Evolutionary conservation across 2,329 filamentous ascomycete species (phyloP).

Genomic region (Alternaria gaisen): DNA sequence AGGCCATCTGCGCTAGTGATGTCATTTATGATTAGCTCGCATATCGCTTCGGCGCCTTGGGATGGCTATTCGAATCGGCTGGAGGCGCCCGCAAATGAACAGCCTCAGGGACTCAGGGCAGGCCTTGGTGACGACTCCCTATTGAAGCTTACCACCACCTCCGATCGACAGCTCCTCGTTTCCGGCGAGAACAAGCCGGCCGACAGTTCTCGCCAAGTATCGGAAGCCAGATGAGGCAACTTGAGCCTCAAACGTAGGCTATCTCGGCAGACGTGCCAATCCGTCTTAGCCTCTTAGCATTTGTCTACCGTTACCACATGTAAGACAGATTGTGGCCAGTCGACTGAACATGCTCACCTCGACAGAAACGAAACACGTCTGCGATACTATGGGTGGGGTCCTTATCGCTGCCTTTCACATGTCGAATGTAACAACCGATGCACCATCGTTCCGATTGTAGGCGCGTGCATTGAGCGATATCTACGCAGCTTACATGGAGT

Average conservation of each 20-base stretch:
- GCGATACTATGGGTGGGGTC: background rate
- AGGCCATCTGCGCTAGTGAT: slow-evolving; percentile 34
- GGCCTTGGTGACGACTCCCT: background rate
- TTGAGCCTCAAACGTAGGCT: slow-evolving; percentile 30
- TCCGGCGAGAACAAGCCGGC: slow-evolving; percentile 31
- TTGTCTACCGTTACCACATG: background rate
- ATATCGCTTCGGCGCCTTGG: slow-evolving; percentile 26
- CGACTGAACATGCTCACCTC: background rate
- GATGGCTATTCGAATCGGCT: slow-evolving; percentile 7
- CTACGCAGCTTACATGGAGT: slow-evolving; percentile 25
- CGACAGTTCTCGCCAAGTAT: slow-evolving; percentile 29
- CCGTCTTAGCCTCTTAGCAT: slow-evolving; percentile 2
- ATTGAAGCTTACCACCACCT: slow-evolving; percentile 3
- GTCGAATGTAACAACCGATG: background rate
- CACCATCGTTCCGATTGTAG: slow-evolving; percentile 5
- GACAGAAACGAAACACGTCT: background rate
- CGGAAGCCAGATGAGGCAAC: slow-evolving; percentile 9
- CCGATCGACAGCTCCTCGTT: slow-evolving; percentile 21
- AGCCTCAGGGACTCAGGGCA: slow-evolving; percentile 12
- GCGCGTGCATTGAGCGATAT: slow-evolving; percentile 28
- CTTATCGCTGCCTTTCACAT: slow-evolving; percentile 7
- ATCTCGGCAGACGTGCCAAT: slow-evolving; percentile 17
- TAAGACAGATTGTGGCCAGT: background rate
- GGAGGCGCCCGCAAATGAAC: slow-evolving; percentile 20
- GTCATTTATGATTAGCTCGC: slow-evolving; percentile 30